phyloP scores from a whole-genome alignment of 2,329 filamentous ascomycete genomes.

The Acephala macrosclerotiorum region DNA sequence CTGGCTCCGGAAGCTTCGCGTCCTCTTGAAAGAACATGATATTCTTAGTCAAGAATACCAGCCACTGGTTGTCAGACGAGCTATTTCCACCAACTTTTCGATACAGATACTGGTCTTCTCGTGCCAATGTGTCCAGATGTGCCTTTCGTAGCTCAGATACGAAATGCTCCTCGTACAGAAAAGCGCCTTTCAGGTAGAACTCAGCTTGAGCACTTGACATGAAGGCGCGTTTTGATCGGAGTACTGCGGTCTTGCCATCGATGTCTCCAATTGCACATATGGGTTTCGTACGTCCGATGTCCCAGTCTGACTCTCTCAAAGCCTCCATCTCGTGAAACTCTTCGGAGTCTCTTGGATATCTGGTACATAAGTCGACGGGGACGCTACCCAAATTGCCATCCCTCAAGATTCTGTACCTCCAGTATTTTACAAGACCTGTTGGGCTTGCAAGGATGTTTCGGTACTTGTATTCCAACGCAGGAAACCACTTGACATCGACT shows the following conservation, averaged over 20 bases:
- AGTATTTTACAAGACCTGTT: not conserved
- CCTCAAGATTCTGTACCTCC: not conserved
- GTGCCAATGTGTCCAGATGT: not conserved
- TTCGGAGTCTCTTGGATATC: not conserved
- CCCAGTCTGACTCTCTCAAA: not conserved
- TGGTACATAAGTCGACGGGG: not conserved
- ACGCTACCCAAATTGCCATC: not conserved
- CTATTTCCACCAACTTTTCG: not conserved
- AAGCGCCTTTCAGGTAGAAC: not conserved
- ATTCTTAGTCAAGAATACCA: not conserved
- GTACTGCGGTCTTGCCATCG: not conserved
- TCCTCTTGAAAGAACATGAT: not conserved
- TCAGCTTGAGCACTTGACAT: not conserved
- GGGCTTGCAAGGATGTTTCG: slow-evolving; percentile 10
- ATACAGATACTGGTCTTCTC: not conserved
- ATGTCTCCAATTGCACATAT: not conserved
- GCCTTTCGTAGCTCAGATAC: not conserved
- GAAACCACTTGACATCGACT: not conserved
- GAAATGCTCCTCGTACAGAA: slow-evolving; percentile 2
- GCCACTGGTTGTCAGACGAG: not conserved
- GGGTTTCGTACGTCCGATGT: not conserved
- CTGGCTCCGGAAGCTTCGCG: not conserved
- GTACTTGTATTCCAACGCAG: slow-evolving; percentile 3
- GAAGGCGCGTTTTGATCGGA: not conserved
- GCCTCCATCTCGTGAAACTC: not conserved